Base-by-base conservation (phyloP, 805 yeast species). In the Candida verbasci region DNA sequence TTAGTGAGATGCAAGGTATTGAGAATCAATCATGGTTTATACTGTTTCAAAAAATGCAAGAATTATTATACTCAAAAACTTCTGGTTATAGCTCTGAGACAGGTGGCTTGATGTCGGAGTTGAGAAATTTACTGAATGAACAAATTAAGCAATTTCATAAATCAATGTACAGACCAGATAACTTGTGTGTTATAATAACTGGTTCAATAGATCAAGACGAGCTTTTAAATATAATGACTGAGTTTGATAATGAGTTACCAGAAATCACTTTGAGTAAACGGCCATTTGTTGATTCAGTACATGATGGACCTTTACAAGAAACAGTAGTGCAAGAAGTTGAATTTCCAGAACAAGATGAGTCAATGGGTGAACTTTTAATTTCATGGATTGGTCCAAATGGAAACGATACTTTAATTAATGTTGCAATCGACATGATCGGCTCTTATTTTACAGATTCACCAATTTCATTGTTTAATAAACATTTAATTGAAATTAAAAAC, bases 1-100 rank as follows among this genome's bases (percentile, higher is more conserved):
- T 84, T 55, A 82, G 94, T 36, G 98, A 93, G 62, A 93, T 93
- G 97, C 96, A 86, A 53, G 97, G 88, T 18, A 80, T 84, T 39
- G 95, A 88, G 57, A 77, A 77, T 49, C 85, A 82, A 44, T 74
- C 89, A 11, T 80, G 80, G 76, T 83, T 82, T 45, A 62, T 81
- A 9, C 55, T 82, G 2, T 74, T 70, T 46, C 64, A 84, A 44
- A 77, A 76, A 35, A 62, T 78, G 42, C 85, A 80, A 51, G 72
- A 80, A 49, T 50, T 73, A 0, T 49, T 84, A 48, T 83, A 72
- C 43, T 59, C 65, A 12, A 54, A 66, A 9, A 66, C 69, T 0
- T 82, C 91, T 16, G 97, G 96, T 3, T 93, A 91, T 55, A 76
- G 88, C 9, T 80, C 93, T 7, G 97, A 93, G 55, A 91, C 97